These are phyloP conservation scores for Colletotrichum sidae DNA, from an alignment of 2,329 filamentous ascomycete genomes.

Conservation along the genomic window DNA sequence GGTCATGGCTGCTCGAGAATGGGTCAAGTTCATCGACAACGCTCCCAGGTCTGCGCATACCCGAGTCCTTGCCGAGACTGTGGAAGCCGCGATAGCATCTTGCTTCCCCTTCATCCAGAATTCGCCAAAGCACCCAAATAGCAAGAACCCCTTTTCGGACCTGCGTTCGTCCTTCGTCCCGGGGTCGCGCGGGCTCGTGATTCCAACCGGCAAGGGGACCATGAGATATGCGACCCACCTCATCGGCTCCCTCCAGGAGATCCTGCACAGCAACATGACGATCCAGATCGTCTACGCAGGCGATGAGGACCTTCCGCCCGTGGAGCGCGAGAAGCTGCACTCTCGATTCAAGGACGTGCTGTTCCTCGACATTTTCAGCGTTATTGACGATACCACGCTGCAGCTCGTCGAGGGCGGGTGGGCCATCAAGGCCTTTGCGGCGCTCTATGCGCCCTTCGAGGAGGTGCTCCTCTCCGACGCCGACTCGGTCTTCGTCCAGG, in stretches of 20 bases:
- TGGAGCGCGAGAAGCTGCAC: constrained; percentile 41
- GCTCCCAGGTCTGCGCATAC: constrained; percentile 5
- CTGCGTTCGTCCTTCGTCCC: constrained; percentile 35
- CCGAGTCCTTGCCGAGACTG: background rate
- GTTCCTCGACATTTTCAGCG: constrained; percentile 47
- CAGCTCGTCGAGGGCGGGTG: constrained; percentile 47
- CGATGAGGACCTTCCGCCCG: constrained; percentile 44
- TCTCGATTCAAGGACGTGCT: constrained; percentile 41
- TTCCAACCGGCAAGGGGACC: constrained; percentile 46
- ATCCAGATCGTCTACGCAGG: constrained; percentile 52
- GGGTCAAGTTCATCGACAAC: constrained; percentile 30
- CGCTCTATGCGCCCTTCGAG: constrained; percentile 48
- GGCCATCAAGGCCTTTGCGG: constrained; percentile 56
- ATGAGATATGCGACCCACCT: constrained; percentile 50
- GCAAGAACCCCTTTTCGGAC: constrained; percentile 36
- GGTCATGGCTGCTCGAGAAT: constrained; percentile 33
- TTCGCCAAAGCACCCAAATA: constrained; percentile 6
- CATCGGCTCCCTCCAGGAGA: constrained; percentile 44
- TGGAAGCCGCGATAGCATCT: constrained; percentile 1
- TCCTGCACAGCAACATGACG: constrained; percentile 45
- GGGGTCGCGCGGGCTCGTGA: constrained; percentile 47
- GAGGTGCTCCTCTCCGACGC: constrained; percentile 53
- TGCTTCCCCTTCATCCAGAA: constrained; percentile 5
- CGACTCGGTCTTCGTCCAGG: constrained; percentile 53
- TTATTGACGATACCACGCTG: constrained; percentile 47